Conservation (phyloP, 805 yeast species). For the Cyberlindnera saturnus region DNA sequence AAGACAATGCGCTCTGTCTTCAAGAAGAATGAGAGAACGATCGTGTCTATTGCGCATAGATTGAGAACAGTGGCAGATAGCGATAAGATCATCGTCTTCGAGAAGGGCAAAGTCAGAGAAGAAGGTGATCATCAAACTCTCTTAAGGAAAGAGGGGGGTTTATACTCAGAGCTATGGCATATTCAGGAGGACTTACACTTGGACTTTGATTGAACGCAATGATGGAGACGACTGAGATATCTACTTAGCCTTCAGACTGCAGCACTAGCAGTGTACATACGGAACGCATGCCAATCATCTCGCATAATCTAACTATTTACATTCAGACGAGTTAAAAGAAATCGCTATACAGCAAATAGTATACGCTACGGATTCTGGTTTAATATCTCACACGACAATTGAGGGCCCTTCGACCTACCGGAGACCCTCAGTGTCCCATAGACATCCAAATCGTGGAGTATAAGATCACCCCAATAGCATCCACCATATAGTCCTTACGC, state of each 20-base stretch:
- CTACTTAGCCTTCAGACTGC: no score
- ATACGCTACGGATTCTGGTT: no score
- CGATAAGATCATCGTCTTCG: constrained; percentile 85
- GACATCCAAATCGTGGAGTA: neutral
- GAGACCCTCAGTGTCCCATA: no score
- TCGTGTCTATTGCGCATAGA: constrained; percentile 90
- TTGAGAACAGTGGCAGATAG: constrained; percentile 90
- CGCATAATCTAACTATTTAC: no score
- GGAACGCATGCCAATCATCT: no score
- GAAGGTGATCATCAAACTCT: constrained; percentile 78
- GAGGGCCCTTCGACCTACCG: no score
- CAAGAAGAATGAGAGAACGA: constrained; percentile 54
- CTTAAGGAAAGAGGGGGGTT: constrained; percentile 45
- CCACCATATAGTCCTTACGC: no score
- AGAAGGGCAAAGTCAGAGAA: constrained; percentile 74
- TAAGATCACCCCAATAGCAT: neutral
- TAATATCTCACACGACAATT: no score
- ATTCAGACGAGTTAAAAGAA: no score
- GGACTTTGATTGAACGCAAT: constrained; percentile 12
- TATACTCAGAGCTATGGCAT: constrained; percentile 82
- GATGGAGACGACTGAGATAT: no score
- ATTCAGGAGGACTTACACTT: constrained; percentile 78
- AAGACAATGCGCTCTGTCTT: constrained; percentile 68
- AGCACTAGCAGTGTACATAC: no score
- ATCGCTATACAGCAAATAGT: no score